Evolutionary conservation across 768 basidiomycete genomes (phyloP), one percentile per base, ranked within the genome.

Genomic region (Collybia mongolica): DNA sequence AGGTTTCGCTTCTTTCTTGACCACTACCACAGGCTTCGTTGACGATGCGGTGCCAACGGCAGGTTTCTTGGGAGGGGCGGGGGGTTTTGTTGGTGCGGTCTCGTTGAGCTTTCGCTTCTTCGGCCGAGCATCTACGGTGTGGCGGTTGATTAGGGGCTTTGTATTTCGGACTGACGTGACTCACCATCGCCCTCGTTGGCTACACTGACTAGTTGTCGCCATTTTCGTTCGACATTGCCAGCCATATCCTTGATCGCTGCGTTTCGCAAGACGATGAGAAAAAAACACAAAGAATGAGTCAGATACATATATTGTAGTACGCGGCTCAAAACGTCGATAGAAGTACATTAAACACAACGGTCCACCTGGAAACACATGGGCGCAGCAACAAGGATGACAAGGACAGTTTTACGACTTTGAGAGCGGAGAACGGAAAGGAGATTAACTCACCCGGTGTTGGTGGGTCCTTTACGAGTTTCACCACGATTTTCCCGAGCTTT

Each of bases 191-290:
- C 22, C 20, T 65, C 60, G 63, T 72, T 72, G 64, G 70, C 74
- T 45, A 60, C 66, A 49, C 62, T 54, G 42, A 87, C 72, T 66
- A 89, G 71, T 54, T 73, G 72, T 51, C 88, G 82, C 91, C 90
- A 93, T 73, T 83, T 84, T 61, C 82, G 82, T 71, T 90, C 89
- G 73, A 93, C 76, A 74, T 90, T 91, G 65, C 81, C 82, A 60
- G 90, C 90, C 88, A 93, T 90, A 74, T 93, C 90, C 84, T 91
- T 89, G 86, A 90, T 81, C 72, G 90, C 90, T 93, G 77, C 67
- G 68, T 65, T 73, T 56, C 48, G 56, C 58, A 65, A 58, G 63
- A 53, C 44, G 44, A 47, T 23, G 45, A 49, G 68, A 70, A 69
- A 61, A 60, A 65, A 73, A 71, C 72, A 68, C 68, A 64, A 70